Evolutionary conservation across 2,329 filamentous ascomycete species (phyloP), one percentile per base, ranked within the genome.

Genomic region (Tolypocladium pustulatum): DNA sequence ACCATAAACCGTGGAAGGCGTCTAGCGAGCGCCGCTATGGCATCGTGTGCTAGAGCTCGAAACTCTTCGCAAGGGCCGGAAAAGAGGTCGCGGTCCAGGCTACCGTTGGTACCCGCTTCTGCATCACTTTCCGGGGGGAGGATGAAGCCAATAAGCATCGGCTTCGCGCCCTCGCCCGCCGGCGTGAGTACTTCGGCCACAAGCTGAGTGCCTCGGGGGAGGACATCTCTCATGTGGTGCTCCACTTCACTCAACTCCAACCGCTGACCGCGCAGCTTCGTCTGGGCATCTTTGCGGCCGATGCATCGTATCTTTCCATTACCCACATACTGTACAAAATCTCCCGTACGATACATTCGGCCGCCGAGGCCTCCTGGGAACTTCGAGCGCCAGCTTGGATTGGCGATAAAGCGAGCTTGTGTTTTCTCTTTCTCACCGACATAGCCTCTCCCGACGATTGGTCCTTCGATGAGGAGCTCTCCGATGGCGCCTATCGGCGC

Each of bases 391-490:
- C 79, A 84, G 6, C 65, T 65, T 7, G 73, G 70, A 27, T 70
- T 66, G 36, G 78, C 71, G 55, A 72, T 63, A 38, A 70, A 70
- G 1, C 60, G 60, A 6, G 58, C 12, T 61, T 67, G 58, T 70
- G 76, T 71, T n/a, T 60, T 59, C 10, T 58, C 57, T 46, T 65
- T 17, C 27, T 70, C 66, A 57, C 77, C 75, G n/a, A 80, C 66
- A 58, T 83, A 83, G 38, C 79, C 78, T 54, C 74, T 69, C 22
- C 75, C 78, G 10, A 83, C 73, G 2, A 75, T 72, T 1, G 78
- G 78, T 0, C 76, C 75, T 55, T 72, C 72, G 43, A 77, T 61
- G 9, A 73, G 61, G 20, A 75, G 65, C 60, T 75, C 72, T 4
- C 70, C 70, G 9, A 65, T 38, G 6, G 57, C 60, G 0, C 69